Conservation (phyloP, 2,329 filamentous ascomycete species). For the Pseudonectria buxi region DNA sequence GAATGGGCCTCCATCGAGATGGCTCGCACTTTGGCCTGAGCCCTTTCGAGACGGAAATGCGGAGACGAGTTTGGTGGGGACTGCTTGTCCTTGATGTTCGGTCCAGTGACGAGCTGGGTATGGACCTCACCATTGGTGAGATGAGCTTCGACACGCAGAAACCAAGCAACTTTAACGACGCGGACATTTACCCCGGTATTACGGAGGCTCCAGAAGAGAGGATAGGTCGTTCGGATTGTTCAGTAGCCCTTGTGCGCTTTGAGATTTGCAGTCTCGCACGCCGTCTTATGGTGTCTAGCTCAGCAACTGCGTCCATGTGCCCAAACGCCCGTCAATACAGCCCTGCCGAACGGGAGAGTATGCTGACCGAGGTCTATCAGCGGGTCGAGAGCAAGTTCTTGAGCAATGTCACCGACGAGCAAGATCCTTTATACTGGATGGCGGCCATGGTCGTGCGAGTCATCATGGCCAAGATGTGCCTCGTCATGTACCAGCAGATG, state of each 20-base stretch:
- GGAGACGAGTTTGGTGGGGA: conserved; percentile 56
- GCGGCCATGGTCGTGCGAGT: conserved; percentile 61
- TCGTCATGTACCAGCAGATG: conserved; percentile 69
- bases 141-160: conserved; percentile 40
- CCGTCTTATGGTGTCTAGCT: conserved; percentile 27
- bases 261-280: conserved; percentile 41
- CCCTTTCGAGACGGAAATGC: conserved; percentile 54
- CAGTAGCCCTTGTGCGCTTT: conserved; percentile 41
- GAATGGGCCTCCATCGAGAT: conserved; percentile 55
- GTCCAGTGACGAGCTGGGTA: conserved; percentile 47
- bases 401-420: conserved; percentile 41
- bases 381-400: conserved; percentile 51
- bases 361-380: conserved; percentile 46
- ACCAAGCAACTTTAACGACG: conserved; percentile 45
- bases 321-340: conserved; percentile 19
- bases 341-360: conserved; percentile 31
- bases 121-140: conserved; percentile 36
- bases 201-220: conserved; percentile 40
- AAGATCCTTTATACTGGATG: conserved; percentile 57
- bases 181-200: conserved; percentile 39
- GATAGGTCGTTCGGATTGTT: conserved; percentile 47
- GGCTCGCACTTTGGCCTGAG: conserved; percentile 43
- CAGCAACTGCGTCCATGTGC: conserved; percentile 26
- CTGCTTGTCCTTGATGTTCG: conserved; percentile 51
- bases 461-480: conserved; percentile 70